phyloP scores from a whole-genome alignment of 2,329 filamentous ascomycete genomes.

The Camillea tinctor region DNA sequence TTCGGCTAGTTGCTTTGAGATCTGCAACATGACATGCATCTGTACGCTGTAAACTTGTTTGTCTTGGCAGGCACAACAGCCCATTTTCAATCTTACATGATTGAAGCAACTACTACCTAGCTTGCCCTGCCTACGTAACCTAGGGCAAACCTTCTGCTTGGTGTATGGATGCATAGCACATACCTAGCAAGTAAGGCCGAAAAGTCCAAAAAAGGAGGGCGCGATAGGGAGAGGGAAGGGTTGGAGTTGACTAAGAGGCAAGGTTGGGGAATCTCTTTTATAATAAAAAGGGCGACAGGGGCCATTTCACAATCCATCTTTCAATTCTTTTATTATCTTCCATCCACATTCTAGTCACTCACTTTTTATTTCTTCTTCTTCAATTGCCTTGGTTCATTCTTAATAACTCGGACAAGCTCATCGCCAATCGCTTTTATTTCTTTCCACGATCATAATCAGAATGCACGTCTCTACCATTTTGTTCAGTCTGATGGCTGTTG shows the following conservation, averaged over 20 bases:
- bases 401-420: not conserved
- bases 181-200: too few relatives aligned
- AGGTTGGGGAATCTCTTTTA: not conserved
- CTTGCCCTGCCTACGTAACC: not conserved
- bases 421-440: not conserved
- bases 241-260: not conserved
- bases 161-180: too few relatives aligned
- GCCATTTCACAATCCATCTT: not conserved
- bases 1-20: conserved; percentile 22
- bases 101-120: not conserved
- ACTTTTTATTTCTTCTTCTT: not conserved
- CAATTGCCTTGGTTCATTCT: not conserved
- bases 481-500: conserved; percentile 22
- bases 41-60: conserved; percentile 13
- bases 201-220: not conserved
- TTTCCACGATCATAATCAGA: not conserved
- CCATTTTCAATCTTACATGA: not conserved
- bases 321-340: not conserved
- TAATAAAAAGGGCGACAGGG: not conserved
- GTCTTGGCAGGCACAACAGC: conserved; percentile 22
- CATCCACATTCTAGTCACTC: not conserved
- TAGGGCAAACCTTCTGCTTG: not conserved
- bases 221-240: not conserved
- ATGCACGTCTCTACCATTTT: conserved; percentile 21
- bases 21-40: conserved; percentile 25